A percentile compares a stretch with the other conserved stretches of the same genome.
These are phyloP conservation scores for Leccinum rimulosum DNA, from an alignment of 768 basidiomycete species.

Conservation along the genomic window DNA sequence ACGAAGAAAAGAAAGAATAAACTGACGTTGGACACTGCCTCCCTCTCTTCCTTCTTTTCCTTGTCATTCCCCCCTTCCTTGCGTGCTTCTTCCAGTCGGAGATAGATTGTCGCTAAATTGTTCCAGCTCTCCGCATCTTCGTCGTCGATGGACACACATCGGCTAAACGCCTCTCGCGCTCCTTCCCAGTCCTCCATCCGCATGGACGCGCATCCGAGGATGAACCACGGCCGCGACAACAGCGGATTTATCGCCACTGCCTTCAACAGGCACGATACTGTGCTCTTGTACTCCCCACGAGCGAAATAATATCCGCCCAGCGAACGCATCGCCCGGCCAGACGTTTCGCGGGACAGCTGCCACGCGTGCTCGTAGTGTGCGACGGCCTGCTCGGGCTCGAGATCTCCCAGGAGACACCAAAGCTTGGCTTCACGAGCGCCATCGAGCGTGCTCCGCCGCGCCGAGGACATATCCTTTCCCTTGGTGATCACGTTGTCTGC, in stretches of 20 bases:
- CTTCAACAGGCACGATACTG: constrained; percentile 62
- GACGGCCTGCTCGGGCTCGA: constrained; percentile 68
- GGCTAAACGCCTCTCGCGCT: constrained; percentile 77
- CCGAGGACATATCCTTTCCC: constrained; percentile 49
- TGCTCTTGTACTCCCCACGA: constrained; percentile 56
- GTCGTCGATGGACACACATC: constrained; percentile 89
- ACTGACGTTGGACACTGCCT: constrained; percentile 19
- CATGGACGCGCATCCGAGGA: constrained; percentile 89
- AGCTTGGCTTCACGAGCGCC: constrained; percentile 80
- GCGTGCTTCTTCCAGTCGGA: constrained; percentile 63
- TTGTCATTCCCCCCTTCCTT: constrained; percentile 12
- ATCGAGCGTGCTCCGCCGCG: constrained; percentile 50
- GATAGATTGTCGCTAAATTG: constrained; percentile 92
- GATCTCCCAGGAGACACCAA: constrained; percentile 93
- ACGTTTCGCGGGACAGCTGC: constrained; percentile 74
- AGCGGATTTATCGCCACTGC: constrained; percentile 91
- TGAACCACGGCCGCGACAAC: constrained; percentile 87
- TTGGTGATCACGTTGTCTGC: constrained; percentile 65
- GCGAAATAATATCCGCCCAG: constrained; percentile 84
- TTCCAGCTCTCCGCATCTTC: constrained; percentile 99
- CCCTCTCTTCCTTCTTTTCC: constrained; percentile 30
- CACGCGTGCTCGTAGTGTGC: constrained; percentile 84
- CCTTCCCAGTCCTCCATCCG: constrained; percentile 81
- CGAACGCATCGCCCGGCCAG: constrained; percentile 88
- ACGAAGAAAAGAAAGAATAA: background rate